Base-by-base conservation (phyloP, 257 asterid species). In the Salvia splendens region DNA sequence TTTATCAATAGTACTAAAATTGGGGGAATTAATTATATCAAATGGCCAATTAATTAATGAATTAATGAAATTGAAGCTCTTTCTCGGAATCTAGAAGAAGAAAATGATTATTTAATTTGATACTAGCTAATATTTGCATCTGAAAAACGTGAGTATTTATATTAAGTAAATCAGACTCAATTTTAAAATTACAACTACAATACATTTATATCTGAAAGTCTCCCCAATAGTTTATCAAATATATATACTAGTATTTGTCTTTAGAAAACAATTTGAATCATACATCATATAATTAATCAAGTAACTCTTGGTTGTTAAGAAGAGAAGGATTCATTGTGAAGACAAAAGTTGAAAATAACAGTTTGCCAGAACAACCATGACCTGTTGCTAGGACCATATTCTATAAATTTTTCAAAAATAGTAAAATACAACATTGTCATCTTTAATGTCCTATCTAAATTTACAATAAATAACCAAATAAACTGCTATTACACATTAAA, bases 341-440 rank as follows among this genome's bases (percentile, higher is more conserved):
- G 61, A 11, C 61, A 28, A 16, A 16, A 17, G 42, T 4, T 55
- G 61, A 55, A 55, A 55, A 55, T 42, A 55, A 55, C 41, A 28
- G 5, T 30, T 41, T 58, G 65, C 65, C 35, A 59, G 65, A 59
- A 38, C 49, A 59, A 16, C 54, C 49, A 59, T 59, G 47, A 35
- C 65, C 65, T 55, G 59, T 53, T 24, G 17, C 17, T 50, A 24
- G 32, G 32, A 3, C 38, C 14, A 53, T 24, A 3, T 20, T 24
- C 14, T 4, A 14, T 47, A 12, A 12, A 3, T 46, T 47, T 3
- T n/a, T 4, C 0, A 47, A 20, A 15, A 50, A 7, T 8, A 16
- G 5, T 2, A 12, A 47, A 47, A 14, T 47, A 15, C 9, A 15
- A n/a, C 17, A 12, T 47, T 17, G 9, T 47, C 15, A 12, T 45